Evolutionary conservation across 2,329 filamentous ascomycete genomes (phyloP), one percentile per base, ranked within the genome.

Genomic region (Fusarium domesticum): DNA sequence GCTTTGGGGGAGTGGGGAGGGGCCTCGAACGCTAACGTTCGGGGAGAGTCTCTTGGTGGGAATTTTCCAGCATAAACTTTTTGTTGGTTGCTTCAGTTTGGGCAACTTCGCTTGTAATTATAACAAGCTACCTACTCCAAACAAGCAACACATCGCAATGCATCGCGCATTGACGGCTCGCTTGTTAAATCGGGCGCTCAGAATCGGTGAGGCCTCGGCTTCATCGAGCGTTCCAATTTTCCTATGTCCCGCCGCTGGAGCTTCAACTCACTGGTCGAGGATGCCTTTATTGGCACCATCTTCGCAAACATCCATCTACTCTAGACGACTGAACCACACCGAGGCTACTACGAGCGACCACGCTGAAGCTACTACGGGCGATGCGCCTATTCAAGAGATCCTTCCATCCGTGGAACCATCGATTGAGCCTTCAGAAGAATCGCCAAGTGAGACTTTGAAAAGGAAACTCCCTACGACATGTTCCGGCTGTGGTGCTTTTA

Each of bases 401-500:
- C n/a, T n/a, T n/a, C n/a, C n/a, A n/a, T n/a, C n/a, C n/a, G n/a
- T n/a, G n/a, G n/a, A n/a, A n/a, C n/a, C n/a, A n/a, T n/a, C n/a
- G n/a, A n/a, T n/a, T n/a, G n/a, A n/a, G 1, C 12, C 41, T 2
- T 31, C 39, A 10, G 23, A 51, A 23, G 19, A 20, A 10, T n/a
- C n/a, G n/a, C 8, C 18, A 4, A 18, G 42, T 2, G 35, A 36
- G 23, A 5, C 32, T 6, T 20, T 50, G 4, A 41, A 31, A 11
- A 59, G 62, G 31, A 56, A 53, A 35, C 66, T 85, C 2, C 82
- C 83, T 0, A 56, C 72, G 10, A 78, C 77, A 51, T 87, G 83
- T 55, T 72, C 73, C 11, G 83, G 83, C 28, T 87, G 83, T 59
- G 83, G 83, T 35, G 82, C 83, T 12, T 72, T 84, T 54, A 72